Conservation (phyloP, 805 yeast genomes). For the Hemisphaericaspora nanyangensis region DNA sequence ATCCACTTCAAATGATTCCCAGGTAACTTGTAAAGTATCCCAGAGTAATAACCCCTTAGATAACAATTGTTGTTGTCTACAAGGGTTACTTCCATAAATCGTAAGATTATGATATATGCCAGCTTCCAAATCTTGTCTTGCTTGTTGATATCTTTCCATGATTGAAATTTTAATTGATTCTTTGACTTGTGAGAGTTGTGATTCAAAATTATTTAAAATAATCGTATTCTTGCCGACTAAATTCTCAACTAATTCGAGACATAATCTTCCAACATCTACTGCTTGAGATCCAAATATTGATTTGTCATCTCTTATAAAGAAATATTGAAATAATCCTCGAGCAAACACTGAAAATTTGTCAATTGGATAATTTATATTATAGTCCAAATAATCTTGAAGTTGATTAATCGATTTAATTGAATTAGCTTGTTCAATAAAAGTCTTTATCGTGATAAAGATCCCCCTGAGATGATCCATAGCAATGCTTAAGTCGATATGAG, state of each 20-base stretch:
- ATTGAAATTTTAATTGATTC: conserved; percentile 6
- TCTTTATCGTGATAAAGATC: conserved; percentile 18
- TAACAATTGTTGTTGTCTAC: conserved; percentile 74
- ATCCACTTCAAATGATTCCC: conserved; percentile 60
- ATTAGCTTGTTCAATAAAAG: conserved; percentile 16
- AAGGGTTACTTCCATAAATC: conserved; percentile 52
- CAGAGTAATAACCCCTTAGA: conserved; percentile 55
- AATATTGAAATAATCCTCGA: conserved; percentile 60
- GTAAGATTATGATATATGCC: conserved; percentile 33
- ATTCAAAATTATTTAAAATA: conserved; percentile 21
- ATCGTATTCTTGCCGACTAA: conserved; percentile 31
- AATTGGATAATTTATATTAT: conserved; percentile 23
- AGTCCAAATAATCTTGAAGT: conserved; percentile 23
- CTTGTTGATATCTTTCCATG: conserved; percentile 14
- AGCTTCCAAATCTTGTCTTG: conserved; percentile 46
- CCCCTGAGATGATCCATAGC: conserved; percentile 17
- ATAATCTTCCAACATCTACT: conserved; percentile 18
- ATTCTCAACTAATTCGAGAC: conserved; percentile 38
- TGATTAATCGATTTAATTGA: conserved; percentile 19
- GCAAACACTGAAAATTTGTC: conserved; percentile 43
- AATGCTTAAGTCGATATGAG: conserved; percentile 15
- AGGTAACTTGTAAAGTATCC: conserved; percentile 78
- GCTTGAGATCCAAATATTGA: conserved; percentile 48
- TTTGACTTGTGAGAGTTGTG: conserved; percentile 6
- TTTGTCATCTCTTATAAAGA: conserved; percentile 58